Conservation (phyloP, 2,329 filamentous ascomycete genomes). For the Aspergillus novoparasiticus region DNA sequence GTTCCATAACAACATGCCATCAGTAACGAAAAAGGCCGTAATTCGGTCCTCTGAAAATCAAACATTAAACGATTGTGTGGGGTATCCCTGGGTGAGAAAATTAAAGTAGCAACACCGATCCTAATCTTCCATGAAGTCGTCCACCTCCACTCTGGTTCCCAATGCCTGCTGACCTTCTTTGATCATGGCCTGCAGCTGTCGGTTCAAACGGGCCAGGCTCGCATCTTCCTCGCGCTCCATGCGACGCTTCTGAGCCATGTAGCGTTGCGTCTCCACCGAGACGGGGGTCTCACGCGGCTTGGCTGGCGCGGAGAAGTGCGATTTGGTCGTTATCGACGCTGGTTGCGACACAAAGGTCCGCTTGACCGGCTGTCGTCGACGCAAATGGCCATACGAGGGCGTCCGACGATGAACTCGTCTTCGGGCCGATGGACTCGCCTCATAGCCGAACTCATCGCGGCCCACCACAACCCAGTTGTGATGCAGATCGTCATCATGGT, state of each 20-base stretch:
- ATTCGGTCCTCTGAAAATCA: neutral
- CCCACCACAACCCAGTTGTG: constrained; percentile 72
- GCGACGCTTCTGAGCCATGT: constrained; percentile 70
- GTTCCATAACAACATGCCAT: neutral
- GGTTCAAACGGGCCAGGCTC: constrained; percentile 77
- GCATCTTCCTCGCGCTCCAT: constrained; percentile 79
- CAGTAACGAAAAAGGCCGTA: neutral
- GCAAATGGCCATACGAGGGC: constrained; percentile 19
- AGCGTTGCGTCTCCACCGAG: constrained; percentile 67
- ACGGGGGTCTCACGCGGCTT: constrained; percentile 35
- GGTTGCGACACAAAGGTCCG: constrained; percentile 22
- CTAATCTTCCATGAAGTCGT: constrained; percentile 46
- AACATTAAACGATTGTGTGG: neutral
- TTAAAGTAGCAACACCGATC: neutral
- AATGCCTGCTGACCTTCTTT: constrained; percentile 84
- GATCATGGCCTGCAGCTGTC: constrained; percentile 82
- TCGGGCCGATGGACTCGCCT: constrained; percentile 15
- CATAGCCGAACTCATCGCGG: constrained; percentile 23
- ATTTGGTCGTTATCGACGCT: constrained; percentile 27
- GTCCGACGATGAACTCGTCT: constrained; percentile 6
- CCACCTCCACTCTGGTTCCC: constrained; percentile 70
- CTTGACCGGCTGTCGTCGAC: constrained; percentile 27
- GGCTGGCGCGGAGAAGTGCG: constrained; percentile 27
- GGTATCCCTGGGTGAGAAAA: constrained; percentile 4
- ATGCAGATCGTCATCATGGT: constrained; percentile 57